A percentile compares a stretch with the other conserved stretches of the same genome.
phyloP scores from a whole-genome alignment of 1,284 basidiomycete genomes.

The Sparassis latifolia region DNA sequence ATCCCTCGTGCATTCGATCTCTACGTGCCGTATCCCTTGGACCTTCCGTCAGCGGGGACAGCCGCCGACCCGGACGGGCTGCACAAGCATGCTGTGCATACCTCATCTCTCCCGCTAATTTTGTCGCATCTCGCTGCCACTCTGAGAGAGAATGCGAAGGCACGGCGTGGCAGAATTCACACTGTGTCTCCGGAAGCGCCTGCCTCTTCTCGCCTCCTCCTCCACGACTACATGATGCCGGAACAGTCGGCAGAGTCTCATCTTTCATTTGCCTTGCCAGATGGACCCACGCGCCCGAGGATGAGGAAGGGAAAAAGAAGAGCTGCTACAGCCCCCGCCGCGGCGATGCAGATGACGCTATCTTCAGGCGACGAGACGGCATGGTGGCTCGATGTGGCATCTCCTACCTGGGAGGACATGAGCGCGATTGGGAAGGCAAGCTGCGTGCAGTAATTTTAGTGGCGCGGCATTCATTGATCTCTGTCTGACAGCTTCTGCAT shows the following conservation, averaged over 20 bases:
- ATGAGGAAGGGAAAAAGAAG: constrained; percentile 32
- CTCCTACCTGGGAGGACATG: constrained; percentile 89
- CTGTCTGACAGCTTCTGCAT: constrained; percentile 61
- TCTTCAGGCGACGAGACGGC: constrained; percentile 29
- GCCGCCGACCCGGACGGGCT: constrained; percentile 10
- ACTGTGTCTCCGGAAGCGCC: constrained; percentile 1
- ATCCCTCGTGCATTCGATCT: constrained; percentile 62
- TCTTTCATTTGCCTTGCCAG: background rate
- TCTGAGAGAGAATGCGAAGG: constrained; percentile 32
- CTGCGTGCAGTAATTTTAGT: background rate
- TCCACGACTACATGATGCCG: constrained; percentile 34
- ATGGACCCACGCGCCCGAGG: constrained; percentile 14
- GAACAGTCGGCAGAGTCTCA: constrained; percentile 11
- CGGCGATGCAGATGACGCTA: background rate
- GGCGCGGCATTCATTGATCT: background rate
- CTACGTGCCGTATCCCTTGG: constrained; percentile 43
- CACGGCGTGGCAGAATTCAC: constrained; percentile 15
- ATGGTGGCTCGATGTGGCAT: constrained; percentile 93
- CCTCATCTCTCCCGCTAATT: constrained; percentile 51
- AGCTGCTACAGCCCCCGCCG: constrained; percentile 1
- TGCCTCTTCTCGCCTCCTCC: constrained; percentile 9
- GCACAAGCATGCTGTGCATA: constrained; percentile 39
- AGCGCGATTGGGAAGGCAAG: constrained; percentile 78
- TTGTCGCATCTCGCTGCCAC: constrained; percentile 49
- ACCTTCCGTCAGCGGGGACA: constrained; percentile 11